Evolutionary conservation across 2,329 filamentous ascomycete genomes (phyloP), one percentile per base, ranked within the genome.

Genomic region (Fusarium sp.): DNA sequence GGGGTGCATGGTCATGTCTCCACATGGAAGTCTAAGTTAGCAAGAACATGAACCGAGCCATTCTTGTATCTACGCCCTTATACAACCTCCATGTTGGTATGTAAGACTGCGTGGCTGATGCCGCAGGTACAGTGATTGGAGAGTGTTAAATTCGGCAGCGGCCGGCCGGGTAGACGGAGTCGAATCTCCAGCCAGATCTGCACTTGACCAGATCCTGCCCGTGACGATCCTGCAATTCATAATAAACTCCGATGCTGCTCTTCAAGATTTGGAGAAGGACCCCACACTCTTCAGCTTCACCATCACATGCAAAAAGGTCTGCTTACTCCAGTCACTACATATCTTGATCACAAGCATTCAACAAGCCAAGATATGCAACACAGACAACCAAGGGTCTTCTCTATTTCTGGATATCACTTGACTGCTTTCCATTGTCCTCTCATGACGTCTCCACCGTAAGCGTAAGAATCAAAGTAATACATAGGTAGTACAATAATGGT

Each of bases 301-400:
- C 50, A 60, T 70, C 68, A 70, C 68, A 70, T 70, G 68, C 52
- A 57, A 69, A 64, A 28, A 34, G 31, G 5, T 3, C n/a, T 28
- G 26, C 26, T 34, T 31, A 31, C 29, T 31, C 11, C 19, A 19
- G 19, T 19, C 19, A 19, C 55, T 48, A 42, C 31, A 3, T 13
- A n/a, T 50, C 39, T 42, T 58, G 13, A 50, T 26, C 24, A 41
- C 4, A 29, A 44, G 11, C n/a, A 31, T 34, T 19, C 19, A 19
- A 19, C 19, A 35, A 24, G 22, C 13, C 42, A 48, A 54, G 22
- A 49, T 15, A 19, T 12, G 26, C n/a, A 40, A 34, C 28, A 28
- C n/a, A 49, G 46, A 59, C 34, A 39, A 48, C 43, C 40, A 43
- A 44, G 52, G 44, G 45, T 62, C 38, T 53, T 46, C 31, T 64